These are phyloP conservation scores for Starmerella stellata DNA, from an alignment of 805 yeast species.

Conservation along the genomic window DNA sequence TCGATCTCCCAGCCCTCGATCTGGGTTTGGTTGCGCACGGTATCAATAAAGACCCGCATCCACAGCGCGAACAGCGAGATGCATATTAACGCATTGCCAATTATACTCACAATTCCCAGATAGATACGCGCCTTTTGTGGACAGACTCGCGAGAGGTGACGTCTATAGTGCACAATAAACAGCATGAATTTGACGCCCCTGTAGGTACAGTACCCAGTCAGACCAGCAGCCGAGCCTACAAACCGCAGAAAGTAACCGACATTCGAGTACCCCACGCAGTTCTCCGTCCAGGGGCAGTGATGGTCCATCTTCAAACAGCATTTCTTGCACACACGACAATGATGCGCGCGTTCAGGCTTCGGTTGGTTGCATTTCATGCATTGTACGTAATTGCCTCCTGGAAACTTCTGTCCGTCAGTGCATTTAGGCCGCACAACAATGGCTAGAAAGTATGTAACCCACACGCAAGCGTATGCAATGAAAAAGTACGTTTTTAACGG, in stretches of 20 bases:
- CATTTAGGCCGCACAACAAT: conserved; percentile 47
- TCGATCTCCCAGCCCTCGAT: conserved; percentile 89
- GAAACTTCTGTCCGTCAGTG: conserved; percentile 2
- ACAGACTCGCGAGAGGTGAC: conserved; percentile 40
- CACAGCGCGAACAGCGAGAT: conserved; percentile 42
- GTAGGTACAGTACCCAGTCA: conserved; percentile 14
- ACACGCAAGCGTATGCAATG: conserved; percentile 30
- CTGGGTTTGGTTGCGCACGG: conserved; percentile 58
- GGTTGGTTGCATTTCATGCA: conserved; percentile 15
- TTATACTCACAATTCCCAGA: conserved; percentile 36
- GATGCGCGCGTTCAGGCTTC: conserved; percentile 31
- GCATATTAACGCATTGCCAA: conserved; percentile 41
- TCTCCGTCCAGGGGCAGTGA: conserved; percentile 82
- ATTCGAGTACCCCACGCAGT: conserved; percentile 68
- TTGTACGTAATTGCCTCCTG: conserved; percentile 9
- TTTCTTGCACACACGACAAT: conserved; percentile 25
- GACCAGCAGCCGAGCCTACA: conserved; percentile 33
- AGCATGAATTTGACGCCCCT: conserved; percentile 18
- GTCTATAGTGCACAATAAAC: conserved; percentile 22
- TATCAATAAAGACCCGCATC: conserved; percentile 40
- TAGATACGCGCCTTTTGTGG: conserved; percentile 32
- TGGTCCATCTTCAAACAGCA: conserved; percentile 39
- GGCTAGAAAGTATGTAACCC: conserved; percentile 63
- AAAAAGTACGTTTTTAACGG: conserved; percentile 4
- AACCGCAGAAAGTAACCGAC: conserved; percentile 66